Percentiles rank a stretch among this genome's conserved stretches.
These are phyloP conservation scores for Tolypocladium paradoxum DNA, from an alignment of 2,329 filamentous ascomycete genomes.

Conservation along the genomic window DNA sequence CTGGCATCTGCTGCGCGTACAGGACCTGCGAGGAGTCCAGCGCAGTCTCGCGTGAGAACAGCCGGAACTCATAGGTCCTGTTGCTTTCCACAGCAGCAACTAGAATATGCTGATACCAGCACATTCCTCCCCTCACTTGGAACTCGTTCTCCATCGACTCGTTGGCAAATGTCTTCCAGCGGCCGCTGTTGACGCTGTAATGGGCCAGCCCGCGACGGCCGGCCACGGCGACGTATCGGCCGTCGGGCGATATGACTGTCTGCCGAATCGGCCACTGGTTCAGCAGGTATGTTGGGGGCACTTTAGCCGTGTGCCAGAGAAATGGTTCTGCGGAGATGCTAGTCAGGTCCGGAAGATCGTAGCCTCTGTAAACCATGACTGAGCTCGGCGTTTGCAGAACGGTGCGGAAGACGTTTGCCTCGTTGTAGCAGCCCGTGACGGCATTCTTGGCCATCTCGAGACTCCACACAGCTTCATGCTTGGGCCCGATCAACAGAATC, in stretches of 20 bases:
- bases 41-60: constrained; percentile 79
- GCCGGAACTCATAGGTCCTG: constrained; percentile 71
- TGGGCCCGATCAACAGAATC: constrained; percentile 60
- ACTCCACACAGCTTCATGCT: constrained; percentile 71
- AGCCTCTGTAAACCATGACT: constrained; percentile 86
- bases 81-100: constrained; percentile 87
- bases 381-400: constrained; percentile 80
- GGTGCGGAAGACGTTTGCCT: constrained; percentile 81
- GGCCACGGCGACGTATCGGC: constrained; percentile 92
- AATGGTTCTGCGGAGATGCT: constrained; percentile 87
- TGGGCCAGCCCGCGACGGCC: constrained; percentile 84
- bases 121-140: constrained; percentile 89
- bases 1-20: constrained; percentile 66
- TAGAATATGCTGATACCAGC: constrained; percentile 93
- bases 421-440: constrained; percentile 82
- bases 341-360: constrained; percentile 81
- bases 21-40: constrained; percentile 65
- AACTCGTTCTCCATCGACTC: constrained; percentile 79
- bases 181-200: constrained; percentile 86
- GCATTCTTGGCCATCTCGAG: constrained; percentile 91
- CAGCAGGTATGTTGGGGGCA: constrained; percentile 74
- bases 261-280: constrained; percentile 90
- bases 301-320: constrained; percentile 87
- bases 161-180: constrained; percentile 91
- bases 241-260: constrained; percentile 81